Percentiles rank a stretch among this genome's conserved stretches.
Conservation (phyloP, 371 early-diverging fungal species). For the Mortierella sp. region DNA sequence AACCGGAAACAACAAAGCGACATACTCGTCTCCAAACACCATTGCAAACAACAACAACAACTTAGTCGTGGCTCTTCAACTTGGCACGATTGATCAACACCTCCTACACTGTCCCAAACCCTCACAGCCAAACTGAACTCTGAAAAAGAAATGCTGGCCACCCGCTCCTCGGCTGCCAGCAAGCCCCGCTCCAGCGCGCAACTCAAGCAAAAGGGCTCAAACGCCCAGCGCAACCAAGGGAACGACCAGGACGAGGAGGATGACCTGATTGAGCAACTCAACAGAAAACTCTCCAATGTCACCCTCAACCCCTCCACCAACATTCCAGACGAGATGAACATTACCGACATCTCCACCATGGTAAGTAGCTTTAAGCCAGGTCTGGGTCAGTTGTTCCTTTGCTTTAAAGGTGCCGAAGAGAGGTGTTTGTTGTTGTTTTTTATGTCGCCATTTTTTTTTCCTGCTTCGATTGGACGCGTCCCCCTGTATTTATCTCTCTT, state of each 20-base stretch:
- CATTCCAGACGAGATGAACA: conserved; percentile 57
- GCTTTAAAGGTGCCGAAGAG: background rate
- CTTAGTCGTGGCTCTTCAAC: background rate
- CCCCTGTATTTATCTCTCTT: background rate
- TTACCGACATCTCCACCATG: conserved; percentile 56
- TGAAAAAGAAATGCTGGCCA: conserved; percentile 32
- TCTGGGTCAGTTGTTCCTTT: background rate
- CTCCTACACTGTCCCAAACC: background rate
- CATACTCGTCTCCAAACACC: background rate
- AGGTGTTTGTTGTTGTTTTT: background rate
- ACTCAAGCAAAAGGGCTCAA: conserved; percentile 46
- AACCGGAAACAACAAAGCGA: background rate
- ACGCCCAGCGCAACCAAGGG: conserved; percentile 31
- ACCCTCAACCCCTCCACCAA: conserved; percentile 47
- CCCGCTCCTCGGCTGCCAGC: conserved; percentile 26
- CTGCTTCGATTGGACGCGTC: background rate
- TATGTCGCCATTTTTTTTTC: background rate
- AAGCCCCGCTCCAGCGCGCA: conserved; percentile 31
- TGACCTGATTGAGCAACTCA: conserved; percentile 55
- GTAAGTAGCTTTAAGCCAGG: conserved; percentile 11
- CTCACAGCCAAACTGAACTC: conserved; percentile 1
- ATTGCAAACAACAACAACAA: background rate
- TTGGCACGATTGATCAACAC: background rate
- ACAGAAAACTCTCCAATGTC: conserved; percentile 54
- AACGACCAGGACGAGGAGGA: conserved; percentile 47